phyloP scores from a whole-genome alignment of 768 basidiomycete species.

The Pisolithus microcarpus region DNA sequence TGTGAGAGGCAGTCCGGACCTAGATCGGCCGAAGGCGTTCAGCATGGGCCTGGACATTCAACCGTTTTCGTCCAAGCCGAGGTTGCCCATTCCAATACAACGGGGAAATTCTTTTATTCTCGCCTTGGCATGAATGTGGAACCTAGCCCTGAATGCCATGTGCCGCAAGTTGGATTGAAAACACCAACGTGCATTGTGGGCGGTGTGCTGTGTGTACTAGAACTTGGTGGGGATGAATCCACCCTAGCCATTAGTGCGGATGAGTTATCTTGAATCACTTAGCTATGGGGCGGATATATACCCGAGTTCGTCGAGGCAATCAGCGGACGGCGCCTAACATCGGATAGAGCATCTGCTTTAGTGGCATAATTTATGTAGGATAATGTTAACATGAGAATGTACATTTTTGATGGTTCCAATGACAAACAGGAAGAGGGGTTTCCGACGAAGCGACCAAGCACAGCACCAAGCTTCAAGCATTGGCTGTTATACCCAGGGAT shows the following conservation, averaged over 20 bases:
- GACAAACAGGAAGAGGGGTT: too few species aligned
- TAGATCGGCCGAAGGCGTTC: not conserved
- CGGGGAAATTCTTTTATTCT: conserved; percentile 22
- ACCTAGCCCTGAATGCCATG: conserved; percentile 11
- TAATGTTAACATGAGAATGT: too few species aligned
- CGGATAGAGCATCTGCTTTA: too few species aligned
- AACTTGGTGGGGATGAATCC: not conserved
- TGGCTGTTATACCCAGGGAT: conserved; percentile 2
- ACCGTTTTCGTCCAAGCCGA: conserved; percentile 22
- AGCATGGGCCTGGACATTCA: conserved; percentile 4
- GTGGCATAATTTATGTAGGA: too few species aligned
- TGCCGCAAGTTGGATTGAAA: conserved; percentile 10
- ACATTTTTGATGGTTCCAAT: too few species aligned
- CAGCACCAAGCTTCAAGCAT: not conserved
- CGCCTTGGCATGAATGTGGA: conserved; percentile 21
- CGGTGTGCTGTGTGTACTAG: conserved; percentile 19
- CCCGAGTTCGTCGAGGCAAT: too few species aligned
- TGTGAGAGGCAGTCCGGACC: not conserved
- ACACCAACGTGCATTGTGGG: conserved; percentile 19
- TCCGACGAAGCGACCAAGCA: not conserved
- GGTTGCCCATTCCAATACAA: conserved; percentile 19
- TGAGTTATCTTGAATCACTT: too few species aligned
- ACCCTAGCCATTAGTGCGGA: too few species aligned
- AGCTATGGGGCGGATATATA: too few species aligned
- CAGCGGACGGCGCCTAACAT: too few species aligned